Evolutionary conservation across 2,329 filamentous ascomycete species (phyloP).

Genomic region (Aureobasidium pullulans): DNA sequence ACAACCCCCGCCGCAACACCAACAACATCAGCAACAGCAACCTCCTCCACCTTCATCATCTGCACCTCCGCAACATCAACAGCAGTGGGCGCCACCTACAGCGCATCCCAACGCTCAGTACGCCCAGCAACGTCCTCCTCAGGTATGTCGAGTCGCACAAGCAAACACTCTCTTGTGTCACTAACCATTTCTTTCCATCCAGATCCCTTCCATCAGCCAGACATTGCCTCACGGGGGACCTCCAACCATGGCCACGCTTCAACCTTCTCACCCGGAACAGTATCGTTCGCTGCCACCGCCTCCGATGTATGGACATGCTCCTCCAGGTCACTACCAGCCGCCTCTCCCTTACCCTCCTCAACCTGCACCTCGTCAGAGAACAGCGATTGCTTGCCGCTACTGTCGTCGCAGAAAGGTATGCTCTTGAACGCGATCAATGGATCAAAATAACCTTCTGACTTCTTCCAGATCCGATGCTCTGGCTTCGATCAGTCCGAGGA

Average conservation of each 20-base stretch:
- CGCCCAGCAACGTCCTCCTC: slow-evolving; percentile 22
- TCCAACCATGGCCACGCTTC: slow-evolving; percentile 39
- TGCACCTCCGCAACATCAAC: slow-evolving; percentile 2
- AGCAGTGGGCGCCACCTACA: slow-evolving; percentile 21
- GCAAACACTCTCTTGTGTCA: slow-evolving; percentile 3
- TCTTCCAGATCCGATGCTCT: slow-evolving; percentile 63
- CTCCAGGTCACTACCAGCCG: slow-evolving; percentile 30
- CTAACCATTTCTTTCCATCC: slow-evolving; percentile 15
- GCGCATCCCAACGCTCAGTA: slow-evolving; percentile 29
- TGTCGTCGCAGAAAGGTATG: slow-evolving; percentile 52
- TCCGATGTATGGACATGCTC: slow-evolving; percentile 37
- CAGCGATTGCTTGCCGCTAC: slow-evolving; percentile 54
- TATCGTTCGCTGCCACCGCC: slow-evolving; percentile 40
- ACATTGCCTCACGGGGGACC: slow-evolving; percentile 25
- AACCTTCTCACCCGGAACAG: slow-evolving; percentile 38
- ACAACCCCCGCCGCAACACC: slow-evolving; percentile 6
- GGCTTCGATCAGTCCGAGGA: slow-evolving; percentile 66
- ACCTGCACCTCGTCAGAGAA: slow-evolving; percentile 52
- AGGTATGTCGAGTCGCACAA: slow-evolving; percentile 19
- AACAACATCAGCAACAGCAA: slow-evolving; percentile 12
- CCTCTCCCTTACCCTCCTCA: slow-evolving; percentile 37
- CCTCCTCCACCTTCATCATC: slow-evolving; percentile 22
- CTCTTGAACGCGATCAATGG: neutral
- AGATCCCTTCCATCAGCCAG: slow-evolving; percentile 30
- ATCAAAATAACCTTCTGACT: neutral